phyloP scores from a whole-genome alignment of 2,329 filamentous ascomycete species.

The Cladorrhinum sp. region DNA sequence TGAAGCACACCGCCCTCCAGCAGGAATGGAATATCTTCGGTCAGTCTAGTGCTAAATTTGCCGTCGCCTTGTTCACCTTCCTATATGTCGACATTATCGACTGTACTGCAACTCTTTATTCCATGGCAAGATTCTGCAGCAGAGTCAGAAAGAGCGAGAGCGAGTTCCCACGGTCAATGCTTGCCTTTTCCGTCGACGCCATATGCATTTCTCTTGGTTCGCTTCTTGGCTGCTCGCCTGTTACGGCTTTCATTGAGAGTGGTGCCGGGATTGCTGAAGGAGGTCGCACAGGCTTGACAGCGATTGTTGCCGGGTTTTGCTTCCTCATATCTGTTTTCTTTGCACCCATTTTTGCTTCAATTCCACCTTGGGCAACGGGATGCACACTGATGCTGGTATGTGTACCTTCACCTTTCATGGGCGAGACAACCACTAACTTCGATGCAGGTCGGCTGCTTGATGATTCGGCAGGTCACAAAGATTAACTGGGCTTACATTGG shows the following conservation, averaged over 20 bases:
- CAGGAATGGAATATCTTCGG: constrained; percentile 64
- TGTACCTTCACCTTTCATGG: neutral
- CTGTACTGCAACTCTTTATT: constrained; percentile 73
- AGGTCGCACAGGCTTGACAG: constrained; percentile 69
- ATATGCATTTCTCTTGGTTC: constrained; percentile 68
- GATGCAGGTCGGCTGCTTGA: constrained; percentile 66
- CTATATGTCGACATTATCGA: constrained; percentile 79
- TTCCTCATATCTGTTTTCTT: constrained; percentile 73
- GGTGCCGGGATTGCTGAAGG: constrained; percentile 74
- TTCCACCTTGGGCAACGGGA: constrained; percentile 75
- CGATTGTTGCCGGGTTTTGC: constrained; percentile 65
- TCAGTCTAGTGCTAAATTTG: constrained; percentile 58
- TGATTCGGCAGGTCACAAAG: constrained; percentile 71
- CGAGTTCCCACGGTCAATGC: constrained; percentile 82
- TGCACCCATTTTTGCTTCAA: constrained; percentile 72
- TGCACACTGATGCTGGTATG: constrained; percentile 66
- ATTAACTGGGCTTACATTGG: constrained; percentile 78
- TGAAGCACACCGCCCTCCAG: constrained; percentile 58
- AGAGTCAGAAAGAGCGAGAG: constrained; percentile 58
- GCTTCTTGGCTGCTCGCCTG: constrained; percentile 66
- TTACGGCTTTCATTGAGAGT: constrained; percentile 73
- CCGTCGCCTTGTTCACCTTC: constrained; percentile 71
- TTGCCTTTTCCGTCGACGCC: constrained; percentile 74
- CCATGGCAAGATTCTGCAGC: constrained; percentile 72
- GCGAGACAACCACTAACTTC: neutral